phyloP scores from a whole-genome alignment of 352 stramenopile genomes.

The Phytophthora melonis region DNA sequence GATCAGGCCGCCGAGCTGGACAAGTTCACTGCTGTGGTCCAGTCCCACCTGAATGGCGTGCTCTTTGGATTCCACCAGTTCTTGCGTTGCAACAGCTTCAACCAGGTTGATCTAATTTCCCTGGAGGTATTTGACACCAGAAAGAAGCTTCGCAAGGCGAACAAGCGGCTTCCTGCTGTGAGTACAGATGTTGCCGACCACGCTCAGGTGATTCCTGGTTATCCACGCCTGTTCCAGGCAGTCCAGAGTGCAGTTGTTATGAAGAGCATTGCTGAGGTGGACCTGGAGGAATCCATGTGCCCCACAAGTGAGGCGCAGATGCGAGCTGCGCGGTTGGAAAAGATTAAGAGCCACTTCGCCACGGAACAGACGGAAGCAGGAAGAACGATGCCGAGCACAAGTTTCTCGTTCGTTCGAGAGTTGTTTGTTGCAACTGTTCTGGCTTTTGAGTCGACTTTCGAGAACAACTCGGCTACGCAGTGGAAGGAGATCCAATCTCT shows the following conservation, averaged over 20 bases:
- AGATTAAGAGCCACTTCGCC: slow-evolving; percentile 62
- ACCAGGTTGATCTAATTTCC: slow-evolving; percentile 75
- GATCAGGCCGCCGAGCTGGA: slow-evolving; percentile 46
- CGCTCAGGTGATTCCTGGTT: slow-evolving; percentile 49
- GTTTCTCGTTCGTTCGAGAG: slow-evolving; percentile 47
- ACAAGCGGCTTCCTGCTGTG: slow-evolving; percentile 20
- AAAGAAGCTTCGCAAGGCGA: slow-evolving; percentile 60
- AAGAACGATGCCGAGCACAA: slow-evolving; percentile 31
- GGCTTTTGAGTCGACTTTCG: slow-evolving; percentile 64
- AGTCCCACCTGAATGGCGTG: slow-evolving; percentile 72
- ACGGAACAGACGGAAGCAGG: slow-evolving; percentile 22
- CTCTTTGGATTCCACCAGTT: slow-evolving; percentile 83
- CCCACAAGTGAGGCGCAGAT: slow-evolving; percentile 65
- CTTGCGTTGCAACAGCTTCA: slow-evolving; percentile 84
- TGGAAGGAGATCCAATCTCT: slow-evolving; percentile 42
- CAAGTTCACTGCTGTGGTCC: slow-evolving; percentile 58
- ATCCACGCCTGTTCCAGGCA: slow-evolving; percentile 65
- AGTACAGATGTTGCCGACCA: slow-evolving; percentile 59
- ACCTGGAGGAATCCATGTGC: slow-evolving; percentile 67
- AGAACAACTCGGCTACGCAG: slow-evolving; percentile 7
- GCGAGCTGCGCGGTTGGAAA: slow-evolving; percentile 53
- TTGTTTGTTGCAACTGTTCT: slow-evolving; percentile 62
- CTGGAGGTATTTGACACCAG: slow-evolving; percentile 80
- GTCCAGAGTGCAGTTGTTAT: slow-evolving; percentile 65
- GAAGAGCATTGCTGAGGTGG: slow-evolving; percentile 67